phyloP scores from a whole-genome alignment of 768 basidiomycete species.

The Lactarius quietus region DNA sequence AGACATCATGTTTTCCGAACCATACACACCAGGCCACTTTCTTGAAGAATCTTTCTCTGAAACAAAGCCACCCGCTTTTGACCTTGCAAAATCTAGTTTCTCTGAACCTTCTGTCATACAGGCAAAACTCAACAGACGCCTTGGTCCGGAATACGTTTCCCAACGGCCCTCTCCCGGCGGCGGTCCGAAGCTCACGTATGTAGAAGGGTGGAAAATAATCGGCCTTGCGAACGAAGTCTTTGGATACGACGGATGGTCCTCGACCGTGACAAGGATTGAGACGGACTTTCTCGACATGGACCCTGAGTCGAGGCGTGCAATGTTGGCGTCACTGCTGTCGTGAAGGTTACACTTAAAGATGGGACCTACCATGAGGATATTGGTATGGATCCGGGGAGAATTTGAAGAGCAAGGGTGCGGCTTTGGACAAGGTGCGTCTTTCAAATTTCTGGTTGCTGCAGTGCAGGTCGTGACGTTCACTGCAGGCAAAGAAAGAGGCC shows the following conservation, averaged over 20 bases:
- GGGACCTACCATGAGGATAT: constrained; percentile 92
- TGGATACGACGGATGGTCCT: constrained; percentile 96
- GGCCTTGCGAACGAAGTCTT: constrained; percentile 98
- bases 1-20: constrained; percentile 21
- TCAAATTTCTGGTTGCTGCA: neutral
- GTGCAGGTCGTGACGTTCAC: constrained; percentile 1
- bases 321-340: constrained; percentile 78
- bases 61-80: constrained; percentile 2
- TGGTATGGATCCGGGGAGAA: constrained; percentile 91
- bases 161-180: constrained; percentile 85
- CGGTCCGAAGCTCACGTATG: constrained; percentile 86
- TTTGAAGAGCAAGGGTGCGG: constrained; percentile 75
- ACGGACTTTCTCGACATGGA: constrained; percentile 77
- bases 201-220: constrained; percentile 97
- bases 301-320: constrained; percentile 60
- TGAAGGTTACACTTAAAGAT: constrained; percentile 83
- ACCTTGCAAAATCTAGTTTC: constrained; percentile 26
- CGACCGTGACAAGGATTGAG: constrained; percentile 66
- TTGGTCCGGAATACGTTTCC: constrained; percentile 93
- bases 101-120: constrained; percentile 70
- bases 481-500: constrained; percentile 96
- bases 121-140: constrained; percentile 76
- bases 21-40: constrained; percentile 12
- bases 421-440: constrained; percentile 80
- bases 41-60: constrained; percentile 17